Evolutionary conservation across 2,329 filamentous ascomycete species (phyloP).

Genomic region (Hymenoscyphus infarciens): DNA sequence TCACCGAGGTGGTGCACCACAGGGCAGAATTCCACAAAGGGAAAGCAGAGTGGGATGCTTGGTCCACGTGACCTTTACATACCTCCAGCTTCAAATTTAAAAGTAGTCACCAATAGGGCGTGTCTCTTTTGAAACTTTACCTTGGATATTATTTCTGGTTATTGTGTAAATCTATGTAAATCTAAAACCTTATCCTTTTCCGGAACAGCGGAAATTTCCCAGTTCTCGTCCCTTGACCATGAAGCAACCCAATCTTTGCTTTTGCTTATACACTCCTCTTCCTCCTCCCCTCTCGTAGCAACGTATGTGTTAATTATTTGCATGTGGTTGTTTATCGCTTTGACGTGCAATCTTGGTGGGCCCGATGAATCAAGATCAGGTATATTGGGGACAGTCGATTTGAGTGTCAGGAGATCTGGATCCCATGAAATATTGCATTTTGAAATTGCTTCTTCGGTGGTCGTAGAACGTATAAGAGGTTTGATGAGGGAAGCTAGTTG

Average conservation of each 20-base stretch:
- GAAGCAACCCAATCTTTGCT: slow-evolving; percentile 2
- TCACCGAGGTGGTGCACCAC: neutral
- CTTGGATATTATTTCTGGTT: neutral
- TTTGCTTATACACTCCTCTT: slow-evolving; percentile 15
- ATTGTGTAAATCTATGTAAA: slow-evolving; percentile 2
- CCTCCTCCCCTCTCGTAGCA: slow-evolving; percentile 36
- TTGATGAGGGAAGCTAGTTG: slow-evolving; percentile 58
- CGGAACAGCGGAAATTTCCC: neutral
- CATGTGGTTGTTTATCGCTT: slow-evolving; percentile 62
- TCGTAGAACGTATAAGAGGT: slow-evolving; percentile 53
- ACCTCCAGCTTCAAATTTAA: neutral
- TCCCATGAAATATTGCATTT: slow-evolving; percentile 66
- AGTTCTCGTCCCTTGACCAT: neutral
- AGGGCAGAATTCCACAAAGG: slow-evolving; percentile 1
- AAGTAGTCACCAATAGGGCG: neutral
- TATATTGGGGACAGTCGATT: slow-evolving; percentile 65
- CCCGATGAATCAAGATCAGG: slow-evolving; percentile 43
- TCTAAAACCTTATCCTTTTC: neutral
- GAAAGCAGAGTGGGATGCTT: neutral
- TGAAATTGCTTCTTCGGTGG: slow-evolving; percentile 29
- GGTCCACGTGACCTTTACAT: neutral
- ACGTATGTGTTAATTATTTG: slow-evolving; percentile 58
- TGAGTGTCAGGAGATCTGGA: slow-evolving; percentile 50
- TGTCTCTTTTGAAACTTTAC: neutral
- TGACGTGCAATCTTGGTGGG: slow-evolving; percentile 53